Percentiles rank a stretch among this genome's conserved stretches.
phyloP scores from a whole-genome alignment of 352 stramenopile species.

The Phytophthora syringae region DNA sequence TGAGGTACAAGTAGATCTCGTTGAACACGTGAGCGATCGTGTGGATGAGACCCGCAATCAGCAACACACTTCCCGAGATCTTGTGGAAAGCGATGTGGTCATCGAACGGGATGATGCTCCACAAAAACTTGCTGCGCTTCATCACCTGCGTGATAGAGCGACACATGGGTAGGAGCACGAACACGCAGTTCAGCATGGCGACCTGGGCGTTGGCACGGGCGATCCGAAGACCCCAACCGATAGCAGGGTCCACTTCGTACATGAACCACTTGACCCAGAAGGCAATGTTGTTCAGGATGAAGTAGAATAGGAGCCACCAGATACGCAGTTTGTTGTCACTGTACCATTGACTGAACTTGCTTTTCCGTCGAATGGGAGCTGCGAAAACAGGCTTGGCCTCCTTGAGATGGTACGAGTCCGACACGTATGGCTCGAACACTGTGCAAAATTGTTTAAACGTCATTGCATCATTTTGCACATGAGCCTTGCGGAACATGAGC shows the following conservation, averaged over 20 bases:
- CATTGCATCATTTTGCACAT: constrained; percentile 65
- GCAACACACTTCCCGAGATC: constrained; percentile 65
- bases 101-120: constrained; percentile 82
- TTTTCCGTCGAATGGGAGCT: constrained; percentile 42
- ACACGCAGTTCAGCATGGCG: constrained; percentile 76
- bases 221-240: constrained; percentile 77
- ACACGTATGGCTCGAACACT: constrained; percentile 80
- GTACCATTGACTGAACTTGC: constrained; percentile 71
- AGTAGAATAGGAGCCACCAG: constrained; percentile 82
- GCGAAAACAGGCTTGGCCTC: constrained; percentile 41
- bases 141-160: constrained; percentile 79
- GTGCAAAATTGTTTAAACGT: constrained; percentile 68
- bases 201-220: constrained; percentile 78
- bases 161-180: constrained; percentile 85
- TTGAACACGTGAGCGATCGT: constrained; percentile 73
- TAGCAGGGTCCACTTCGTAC: constrained; percentile 81
- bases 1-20: constrained; percentile 71
- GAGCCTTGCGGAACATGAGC: constrained; percentile 77
- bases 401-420: constrained; percentile 59
- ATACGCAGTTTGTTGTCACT: constrained; percentile 76
- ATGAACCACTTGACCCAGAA: constrained; percentile 78
- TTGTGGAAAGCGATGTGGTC: constrained; percentile 86
- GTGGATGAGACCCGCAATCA: constrained; percentile 67
- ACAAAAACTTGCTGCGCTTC: constrained; percentile 67
- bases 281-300: constrained; percentile 66